Evolutionary conservation across 2,329 filamentous ascomycete species (phyloP), one percentile per base, ranked within the genome.

Genomic region (Cordyceps farinosa): DNA sequence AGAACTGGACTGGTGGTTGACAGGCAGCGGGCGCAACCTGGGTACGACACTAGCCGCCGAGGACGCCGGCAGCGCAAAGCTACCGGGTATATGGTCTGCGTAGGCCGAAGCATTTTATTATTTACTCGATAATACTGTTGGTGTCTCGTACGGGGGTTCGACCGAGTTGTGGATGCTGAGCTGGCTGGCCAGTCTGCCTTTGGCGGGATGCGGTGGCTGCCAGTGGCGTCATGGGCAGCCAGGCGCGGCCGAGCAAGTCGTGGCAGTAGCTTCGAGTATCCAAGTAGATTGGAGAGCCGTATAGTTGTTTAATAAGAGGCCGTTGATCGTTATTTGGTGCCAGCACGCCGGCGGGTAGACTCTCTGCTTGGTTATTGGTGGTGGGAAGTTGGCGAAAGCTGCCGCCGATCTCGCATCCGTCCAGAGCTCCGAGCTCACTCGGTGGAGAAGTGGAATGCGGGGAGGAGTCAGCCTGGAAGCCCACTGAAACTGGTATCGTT

Each of bases 21-120:
- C n/a, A 72, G 68, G 45, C 64, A 64, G 51, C 72, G 71, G 48
- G 64, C 64, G 57, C 65, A 66, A 68, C 57, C 42, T 17, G 67
- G 54, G 54, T 57, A 27, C 17, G 54, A 15, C 40, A 27, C 11
- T 13, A 47, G 15, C 29, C 45, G 63, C 17, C 30, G 42, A 44
- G 52, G 22, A 6, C 50, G 42, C 38, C 51, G 58, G 29, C 57
- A 48, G 38, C 57, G 51, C 38, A 61, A 27, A 11, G 63, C 51
- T 17, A 36, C 45, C 17, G 52, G 30, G 22, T n/a, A 44, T 30
- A 61, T 8, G 13, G 38, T 38, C 7, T 54, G 58, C 8, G 52
- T 36, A 15, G 51, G 36, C 22, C 51, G 57, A n/a, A 64, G 29
- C 62, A 64, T 64, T n/a, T 48, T 50, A 17, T 13, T 1, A 30